Evolutionary conservation across 345 rosid genomes (phyloP), one percentile per base, ranked within the genome.

Genomic region (Lagerstroemia speciosa): DNA sequence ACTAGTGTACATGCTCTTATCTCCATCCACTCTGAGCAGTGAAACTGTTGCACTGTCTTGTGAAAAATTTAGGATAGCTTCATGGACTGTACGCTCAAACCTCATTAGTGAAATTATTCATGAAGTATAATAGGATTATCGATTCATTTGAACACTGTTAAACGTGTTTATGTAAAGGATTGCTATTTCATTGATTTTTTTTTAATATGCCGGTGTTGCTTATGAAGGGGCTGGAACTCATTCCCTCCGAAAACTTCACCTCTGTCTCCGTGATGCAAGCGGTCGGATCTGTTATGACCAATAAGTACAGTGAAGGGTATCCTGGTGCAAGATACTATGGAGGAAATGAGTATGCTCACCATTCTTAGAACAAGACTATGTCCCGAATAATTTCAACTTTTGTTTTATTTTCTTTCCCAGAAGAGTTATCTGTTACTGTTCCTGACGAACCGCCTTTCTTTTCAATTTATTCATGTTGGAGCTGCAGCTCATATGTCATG

Each of bases 241-340:
- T 94, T 65, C 99, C 99, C 32, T 94, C 99, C 0, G 99, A 94
- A 87, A 94, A 94, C 77, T 94, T 94, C 85, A 94, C 99, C 22
- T 94, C 99, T n/a, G 81, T 83, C 14, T 91, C 99, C 2, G 98
- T 94, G 72, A 94, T 94, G 99, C 96, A 89, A 91, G 99, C 99
- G 62, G 99, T 94, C 74, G 99, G 99, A 19, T 94, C 99, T 69
- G 82, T 94, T 48, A 94, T 94, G 99, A 94, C 99, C 73, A 94
- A 94, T 85, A 94, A 94, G 79, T 89, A 91, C 78, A 94, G 99
- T 85, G 99, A 94, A 87, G 99, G 99, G 64, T 94, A 94, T 77
- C 99, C 98, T 6, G 98, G 99, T 73, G 98, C 99, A 0, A 82
- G 99, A 91, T 94, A 94, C 83, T 94, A 94, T 63, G 99, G 99